Base-by-base conservation (phyloP, 1,284 basidiomycete genomes). In the Ustilago sp. region DNA sequence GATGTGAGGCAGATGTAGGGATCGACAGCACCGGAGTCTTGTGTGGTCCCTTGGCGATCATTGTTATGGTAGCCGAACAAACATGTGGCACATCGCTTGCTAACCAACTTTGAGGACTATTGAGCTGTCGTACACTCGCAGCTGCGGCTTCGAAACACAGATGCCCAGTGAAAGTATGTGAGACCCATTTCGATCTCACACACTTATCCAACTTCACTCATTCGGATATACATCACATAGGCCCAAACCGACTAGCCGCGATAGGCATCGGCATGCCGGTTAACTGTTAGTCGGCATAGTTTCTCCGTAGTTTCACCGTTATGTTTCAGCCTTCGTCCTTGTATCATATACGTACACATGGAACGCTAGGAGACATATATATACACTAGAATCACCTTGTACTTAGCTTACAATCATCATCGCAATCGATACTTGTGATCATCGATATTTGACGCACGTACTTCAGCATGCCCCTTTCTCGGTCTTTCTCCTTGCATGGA, bases 401-500 rank as follows among this genome's bases (percentile, higher is more conserved):
- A 28, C 23, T 28, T 28, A 28, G 23, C 23, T 28, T 28, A 3
- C 3, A 28, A 28, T 3, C 23, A 28, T 28, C 23, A 28, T 28
- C 23, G 23, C 23, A 28, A 28, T 28, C 23, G 23, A 28, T 28
- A 28, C 23, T 28, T 28, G 23, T 28, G 23, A 28, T 28, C 23
- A 28, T 28, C 23, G 45, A 47, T n/a, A n/a, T 8, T 47, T 8
- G 19, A n/a, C 8, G 8, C 13, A 13, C n/a, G 2, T n/a, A 17
- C 23, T 28, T 28, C 23, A 41, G 50, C 4, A 36, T 56, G 36
- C 50, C 36, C 19, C 32, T 35, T 51, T 65, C 34, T 45, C 45
- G 56, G 23, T 38, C 39, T 43, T 19, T 17, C 70, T 52, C 70
- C 70, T 72, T 67, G 70, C 70, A 72, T 72, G 52, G 61, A 60